Conservation (phyloP, 345 rosid species). For the Psidium friedrichsthalianum region DNA sequence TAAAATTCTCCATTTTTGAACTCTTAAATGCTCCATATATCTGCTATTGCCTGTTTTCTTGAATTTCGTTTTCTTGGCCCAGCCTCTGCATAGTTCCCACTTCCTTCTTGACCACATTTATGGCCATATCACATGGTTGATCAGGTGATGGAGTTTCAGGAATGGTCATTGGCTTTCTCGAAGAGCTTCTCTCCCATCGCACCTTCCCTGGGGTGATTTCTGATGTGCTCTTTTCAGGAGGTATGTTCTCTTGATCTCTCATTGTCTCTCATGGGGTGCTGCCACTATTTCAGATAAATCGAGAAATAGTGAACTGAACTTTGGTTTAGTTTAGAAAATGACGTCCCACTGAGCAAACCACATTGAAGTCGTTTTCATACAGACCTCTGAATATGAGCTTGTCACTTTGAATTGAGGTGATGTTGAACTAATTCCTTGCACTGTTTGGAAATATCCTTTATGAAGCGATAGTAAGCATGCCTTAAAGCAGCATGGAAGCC, state of each 20-base stretch:
- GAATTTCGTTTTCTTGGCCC: constrained; percentile 72
- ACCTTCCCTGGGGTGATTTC: constrained; percentile 79
- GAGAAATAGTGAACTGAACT: constrained; percentile 53
- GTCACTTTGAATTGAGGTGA: constrained; percentile 95
- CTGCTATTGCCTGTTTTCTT: constrained; percentile 44
- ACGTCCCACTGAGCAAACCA: constrained; percentile 34
- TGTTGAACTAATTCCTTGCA: constrained; percentile 87
- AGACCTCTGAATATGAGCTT: constrained; percentile 87
- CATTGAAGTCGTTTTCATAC: constrained; percentile 61
- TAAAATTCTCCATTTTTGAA: constrained; percentile 49
- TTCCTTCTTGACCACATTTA: constrained; percentile 58
- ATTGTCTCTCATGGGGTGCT: constrained; percentile 32
- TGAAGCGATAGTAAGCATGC: constrained; percentile 59
- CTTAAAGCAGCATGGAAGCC: constrained; percentile 88
- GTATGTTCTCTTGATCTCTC: constrained; percentile 68
- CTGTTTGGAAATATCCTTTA: constrained; percentile 70
- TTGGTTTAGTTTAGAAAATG: constrained; percentile 37
- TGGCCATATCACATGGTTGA: constrained; percentile 54
- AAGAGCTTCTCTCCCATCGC: constrained; percentile 38
- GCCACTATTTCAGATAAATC: constrained; percentile 56
- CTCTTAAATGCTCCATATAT: constrained; percentile 40
- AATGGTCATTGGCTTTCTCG: constrained; percentile 70
- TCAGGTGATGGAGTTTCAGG: constrained; percentile 99
- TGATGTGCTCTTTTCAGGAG: constrained; percentile 53
- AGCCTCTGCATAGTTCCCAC: constrained; percentile 45